A percentile compares a stretch with the other conserved stretches of the same genome.
These are phyloP conservation scores for Tulasnella sp. DNA, from an alignment of 768 basidiomycete species.

Conservation along the genomic window DNA sequence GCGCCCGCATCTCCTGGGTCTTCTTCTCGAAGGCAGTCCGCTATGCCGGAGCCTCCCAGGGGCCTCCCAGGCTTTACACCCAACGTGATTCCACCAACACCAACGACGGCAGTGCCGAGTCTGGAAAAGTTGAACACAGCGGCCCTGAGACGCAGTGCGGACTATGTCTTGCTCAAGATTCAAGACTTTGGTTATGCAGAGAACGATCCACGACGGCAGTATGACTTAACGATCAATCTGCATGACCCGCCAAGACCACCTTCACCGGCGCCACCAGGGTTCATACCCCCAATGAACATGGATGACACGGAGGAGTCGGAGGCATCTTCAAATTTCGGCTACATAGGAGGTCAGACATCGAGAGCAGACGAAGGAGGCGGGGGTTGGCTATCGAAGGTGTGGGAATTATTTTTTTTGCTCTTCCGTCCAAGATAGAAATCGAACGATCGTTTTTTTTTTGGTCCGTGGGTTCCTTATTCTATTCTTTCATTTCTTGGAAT, in stretches of 20 bases:
- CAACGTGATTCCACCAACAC: constrained; percentile 12
- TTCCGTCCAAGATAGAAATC: not conserved
- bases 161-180: constrained; percentile 45
- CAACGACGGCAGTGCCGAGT: not conserved
- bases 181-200: constrained; percentile 55
- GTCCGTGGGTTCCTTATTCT: not conserved
- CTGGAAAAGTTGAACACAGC: not conserved
- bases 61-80: constrained; percentile 6
- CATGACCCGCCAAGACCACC: constrained; percentile 6
- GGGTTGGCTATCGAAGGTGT: not conserved
- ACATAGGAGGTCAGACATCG: not conserved
- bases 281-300: constrained; percentile 25
- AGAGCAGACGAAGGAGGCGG: not conserved
- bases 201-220: constrained; percentile 52
- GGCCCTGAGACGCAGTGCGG: constrained; percentile 5
- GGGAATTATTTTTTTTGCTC: not conserved
- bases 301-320: constrained; percentile 25
- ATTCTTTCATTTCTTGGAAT: not conserved
- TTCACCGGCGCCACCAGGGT: constrained; percentile 3
- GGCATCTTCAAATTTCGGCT: not conserved
- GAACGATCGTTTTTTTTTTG: not conserved
- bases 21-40: constrained; percentile 21
- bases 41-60: not conserved
- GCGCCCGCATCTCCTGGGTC: constrained; percentile 63
- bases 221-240: constrained; percentile 36